Evolutionary conservation across 495 filamentous ascomycete genomes (phyloP), one percentile per base, ranked within the genome.

Genomic region (Aspergillus mulundensis): DNA sequence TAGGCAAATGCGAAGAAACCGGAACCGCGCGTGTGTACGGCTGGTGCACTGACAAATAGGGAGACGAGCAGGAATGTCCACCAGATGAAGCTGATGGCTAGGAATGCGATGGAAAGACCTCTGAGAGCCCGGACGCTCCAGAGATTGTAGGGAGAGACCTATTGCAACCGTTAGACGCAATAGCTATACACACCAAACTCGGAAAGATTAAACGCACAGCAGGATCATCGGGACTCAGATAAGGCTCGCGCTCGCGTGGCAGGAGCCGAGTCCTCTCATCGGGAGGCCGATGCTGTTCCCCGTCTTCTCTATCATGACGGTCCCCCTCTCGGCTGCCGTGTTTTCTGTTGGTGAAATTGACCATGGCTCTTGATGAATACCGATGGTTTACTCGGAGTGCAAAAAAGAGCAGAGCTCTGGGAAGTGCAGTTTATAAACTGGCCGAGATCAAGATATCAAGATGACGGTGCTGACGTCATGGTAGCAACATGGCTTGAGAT

Each of bases 101-200:
- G 76, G 62, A 96, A 87, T 48, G 88, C 50, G 54, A 93, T 79
- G 4, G 88, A 89, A 38, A 91, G 63, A 66, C 81, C 87, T 60
- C 90, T 83, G 14, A 93, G 72, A 30, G 87, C 78, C 25, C 94
- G 85, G 36, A 98, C 87, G 57, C 83, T 87, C 84, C 88, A 95
- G 50, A 97, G 84, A 65, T 98, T 98, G 74, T 96, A 96, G 0
- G 94, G 94, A 1, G 94, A 91, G 28, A 97, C 88, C 88, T 92
- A 36, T 23, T 21, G 42, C 25, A 40, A 34, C 18, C n/a, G 8
- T 6, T 44, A 32, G 6, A 1, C 28, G n/a, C 23, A 28, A 23
- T 50, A 7, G 1, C 8, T 5, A 20, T 4, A 14, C 18, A 36
- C 14, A 14, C 7, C 5, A n/a, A 11, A 11, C 6, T 48, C 15